Evolutionary conservation across 2,329 filamentous ascomycete species (phyloP), one percentile per base, ranked within the genome.

Genomic region (Cadophora sp.): DNA sequence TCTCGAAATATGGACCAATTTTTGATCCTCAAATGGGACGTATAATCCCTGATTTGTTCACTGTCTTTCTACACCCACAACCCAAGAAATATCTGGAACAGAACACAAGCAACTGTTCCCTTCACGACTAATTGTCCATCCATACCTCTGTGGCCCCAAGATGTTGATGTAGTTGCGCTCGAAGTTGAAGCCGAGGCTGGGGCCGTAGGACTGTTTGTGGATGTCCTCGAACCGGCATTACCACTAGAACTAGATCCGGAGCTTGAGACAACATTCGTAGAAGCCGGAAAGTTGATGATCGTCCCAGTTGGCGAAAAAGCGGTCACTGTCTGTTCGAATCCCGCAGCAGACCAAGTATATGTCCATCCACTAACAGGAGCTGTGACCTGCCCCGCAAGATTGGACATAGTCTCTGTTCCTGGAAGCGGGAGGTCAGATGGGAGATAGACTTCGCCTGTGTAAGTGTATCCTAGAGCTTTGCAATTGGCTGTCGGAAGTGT

Each of bases 301-400:
- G 51, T 31, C 1, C 51, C 51, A 19, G 26, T 55, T 12, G 51
- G 51, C 12, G 51, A 55, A 12, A 55, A 55, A n/a, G 51, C 51
- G 9, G 51, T 55, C 12, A 55, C 27, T 27, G 22, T 6, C 1
- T 16, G 12, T 0, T 31, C 16, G 14, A 31, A 55, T 6, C 51
- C 14, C 1, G 27, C 26, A 55, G 26, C 51, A 31, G 51, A 55
- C 51, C 51, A 55, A 31, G 51, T n/a, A 55, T 31, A 55, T 5
- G 51, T 55, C 51, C 51, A 55, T 31, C 51, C 51, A 55, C 51
- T 55, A 14, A 31, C 51, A 6, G 51, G 51, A 14, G 51, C 12
- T 19, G 51, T 55, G 14, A 55, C 27, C 16, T 55, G 51, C 1
- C 51, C 26, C 4, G 26, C 14, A 31, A 55, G 51, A 55, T 55